phyloP scores from a whole-genome alignment of 108 stramenopile genomes.

The Seminavis robusta region DNA sequence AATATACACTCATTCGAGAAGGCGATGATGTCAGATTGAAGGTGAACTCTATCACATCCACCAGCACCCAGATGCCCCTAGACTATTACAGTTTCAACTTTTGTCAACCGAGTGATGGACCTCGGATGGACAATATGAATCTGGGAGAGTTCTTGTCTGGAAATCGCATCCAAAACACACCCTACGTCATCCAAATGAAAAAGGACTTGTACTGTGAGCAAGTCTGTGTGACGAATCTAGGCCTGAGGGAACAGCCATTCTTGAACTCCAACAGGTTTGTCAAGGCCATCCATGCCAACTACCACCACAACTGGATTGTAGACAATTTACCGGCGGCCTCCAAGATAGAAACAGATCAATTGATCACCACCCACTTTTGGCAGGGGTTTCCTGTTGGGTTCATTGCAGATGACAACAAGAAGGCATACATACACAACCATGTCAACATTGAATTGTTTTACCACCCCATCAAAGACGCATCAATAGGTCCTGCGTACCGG shows the following conservation, averaged over 20 bases:
- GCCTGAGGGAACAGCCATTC: slow-evolving; percentile 43
- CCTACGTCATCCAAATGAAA: slow-evolving; percentile 87
- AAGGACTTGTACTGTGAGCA: slow-evolving; percentile 75
- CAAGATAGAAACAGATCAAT: slow-evolving; percentile 30
- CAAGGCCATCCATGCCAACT: slow-evolving; percentile 66
- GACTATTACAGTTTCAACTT: slow-evolving; percentile 82
- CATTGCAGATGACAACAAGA: slow-evolving; percentile 39
- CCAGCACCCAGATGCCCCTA: slow-evolving; percentile 72
- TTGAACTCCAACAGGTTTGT: slow-evolving; percentile 19
- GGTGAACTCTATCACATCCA: slow-evolving; percentile 57
- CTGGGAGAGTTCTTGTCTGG: slow-evolving; percentile 90
- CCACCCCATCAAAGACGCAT: slow-evolving; percentile 52
- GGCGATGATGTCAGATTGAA: slow-evolving; percentile 50
- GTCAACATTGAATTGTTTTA: slow-evolving; percentile 77
- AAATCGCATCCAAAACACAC: slow-evolving; percentile 85
- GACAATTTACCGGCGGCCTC: slow-evolving; percentile 82
- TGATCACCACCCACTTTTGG: slow-evolving; percentile 37
- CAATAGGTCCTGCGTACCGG: slow-evolving; percentile 49
- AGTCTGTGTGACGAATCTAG: slow-evolving; percentile 60
- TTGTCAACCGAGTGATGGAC: slow-evolving; percentile 53
- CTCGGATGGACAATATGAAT: slow-evolving; percentile 74
- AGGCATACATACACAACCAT: slow-evolving; percentile 78
- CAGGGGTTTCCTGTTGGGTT: slow-evolving; percentile 85
- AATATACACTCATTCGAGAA: slow-evolving; percentile 6
- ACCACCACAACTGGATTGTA: slow-evolving; percentile 87